Evolutionary conservation across 345 rosid species (phyloP), one percentile per base, ranked within the genome.

Genomic region (Acer negundo): DNA sequence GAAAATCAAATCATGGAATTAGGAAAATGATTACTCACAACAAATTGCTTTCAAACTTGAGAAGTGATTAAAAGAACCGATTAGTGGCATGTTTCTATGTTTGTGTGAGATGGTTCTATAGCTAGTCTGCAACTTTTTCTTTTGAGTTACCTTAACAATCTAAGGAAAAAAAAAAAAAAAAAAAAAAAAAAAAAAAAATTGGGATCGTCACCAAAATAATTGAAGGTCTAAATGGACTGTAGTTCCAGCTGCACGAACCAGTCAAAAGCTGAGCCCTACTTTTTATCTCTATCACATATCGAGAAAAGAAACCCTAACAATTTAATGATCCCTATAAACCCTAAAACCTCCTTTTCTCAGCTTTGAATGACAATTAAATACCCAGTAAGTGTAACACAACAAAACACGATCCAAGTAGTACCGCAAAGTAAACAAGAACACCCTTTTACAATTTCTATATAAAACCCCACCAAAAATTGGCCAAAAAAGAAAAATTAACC

Each of bases 191-290:
- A 62, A 38, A 9, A 42, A 6, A 42, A 2, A 62, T 40, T 67
- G 76, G 77, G 68, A 80, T 70, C 81, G 65, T 69, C 73, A 64
- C 26, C 70, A 44, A 75, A 77, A 67, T 66, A 59, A 74, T 61
- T 72, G 77, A 75, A 69, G 79, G 62, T 23, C 46, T 59, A 63
- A 74, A 46, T 6, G 42, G 68, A 77, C 61, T 40, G 38, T n/a
- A 76, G 71, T 62, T 75, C 61, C 80, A 42, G 79, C 71, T 63
- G 73, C 75, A 59, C 62, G 62, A 17, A 56, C 35, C 62, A 79
- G 79, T 59, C 72, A 76, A 82, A 85, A 76, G 75, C 79, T 80
- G 81, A 70, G 10, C 68, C 24, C n/a, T 42, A 62, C 73, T 76
- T 71, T 59, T 23, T 61, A 49, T 79, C 63, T 42, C 17, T 65